These are phyloP conservation scores for Cryphonectria carpinicola DNA, from an alignment of 2,329 filamentous ascomycete genomes.

Conservation along the genomic window DNA sequence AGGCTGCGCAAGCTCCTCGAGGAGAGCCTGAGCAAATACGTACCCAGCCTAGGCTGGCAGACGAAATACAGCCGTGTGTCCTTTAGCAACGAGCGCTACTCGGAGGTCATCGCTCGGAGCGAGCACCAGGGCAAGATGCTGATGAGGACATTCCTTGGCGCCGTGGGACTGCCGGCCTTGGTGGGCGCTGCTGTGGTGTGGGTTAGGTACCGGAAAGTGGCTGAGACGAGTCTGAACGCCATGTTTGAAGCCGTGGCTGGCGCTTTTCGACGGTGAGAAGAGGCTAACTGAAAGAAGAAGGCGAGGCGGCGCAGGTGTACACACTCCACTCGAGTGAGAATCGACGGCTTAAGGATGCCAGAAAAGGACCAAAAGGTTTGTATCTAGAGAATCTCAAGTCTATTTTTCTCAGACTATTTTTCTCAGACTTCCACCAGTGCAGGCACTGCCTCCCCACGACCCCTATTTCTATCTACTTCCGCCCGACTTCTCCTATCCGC, in stretches of 20 bases:
- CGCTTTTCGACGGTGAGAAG: conserved; percentile 10
- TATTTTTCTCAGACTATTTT: neutral
- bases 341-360: neutral
- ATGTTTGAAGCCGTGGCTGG: conserved; percentile 14
- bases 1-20: conserved; percentile 83
- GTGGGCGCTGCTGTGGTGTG: conserved; percentile 28
- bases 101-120: conserved; percentile 74
- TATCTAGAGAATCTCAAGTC: neutral
- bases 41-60: conserved; percentile 81
- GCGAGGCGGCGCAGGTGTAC: neutral
- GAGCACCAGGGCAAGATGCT: conserved; percentile 70
- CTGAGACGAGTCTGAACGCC: conserved; percentile 13
- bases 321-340: neutral
- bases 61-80: conserved; percentile 93
- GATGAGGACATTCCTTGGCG: conserved; percentile 46
- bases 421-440: neutral
- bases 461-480: neutral
- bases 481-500: neutral
- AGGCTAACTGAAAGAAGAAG: neutral
- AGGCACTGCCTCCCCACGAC: neutral
- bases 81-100: conserved; percentile 91
- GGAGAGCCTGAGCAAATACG: conserved; percentile 75
- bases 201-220: conserved; percentile 18
- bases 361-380: neutral
- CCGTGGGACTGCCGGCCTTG: conserved; percentile 34